A percentile compares a stretch with the other conserved stretches of the same genome.
Conservation (phyloP, 73 alveolate genomes). For the Diophrys sp. region DNA sequence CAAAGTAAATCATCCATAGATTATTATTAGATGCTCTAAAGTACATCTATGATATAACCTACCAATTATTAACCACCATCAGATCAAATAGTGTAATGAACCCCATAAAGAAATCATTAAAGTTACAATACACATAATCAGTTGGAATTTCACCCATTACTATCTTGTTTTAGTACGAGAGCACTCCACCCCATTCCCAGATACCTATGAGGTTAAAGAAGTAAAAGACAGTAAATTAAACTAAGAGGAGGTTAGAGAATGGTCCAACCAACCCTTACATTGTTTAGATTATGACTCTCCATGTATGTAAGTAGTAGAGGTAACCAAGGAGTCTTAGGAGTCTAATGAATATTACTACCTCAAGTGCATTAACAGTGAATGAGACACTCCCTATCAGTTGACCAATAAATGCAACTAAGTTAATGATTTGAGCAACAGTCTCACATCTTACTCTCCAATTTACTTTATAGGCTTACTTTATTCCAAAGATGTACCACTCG, state of each 20-base stretch:
- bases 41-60: slow-evolving; percentile 45
- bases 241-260: slow-evolving; percentile 29
- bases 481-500: slow-evolving; percentile 3
- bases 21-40: slow-evolving; percentile 7
- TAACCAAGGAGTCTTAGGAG: slow-evolving; percentile 9
- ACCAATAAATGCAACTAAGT: not conserved
- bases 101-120: slow-evolving; percentile 61
- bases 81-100: slow-evolving; percentile 58
- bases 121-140: slow-evolving; percentile 25
- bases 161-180: not conserved
- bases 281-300: slow-evolving; percentile 29
- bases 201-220: slow-evolving; percentile 54
- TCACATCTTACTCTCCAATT: not conserved
- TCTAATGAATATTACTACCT: slow-evolving; percentile 5
- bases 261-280: slow-evolving; percentile 20
- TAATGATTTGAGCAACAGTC: not conserved
- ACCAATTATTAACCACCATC: slow-evolving; percentile 65
- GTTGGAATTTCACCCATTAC: slow-evolving; percentile 28
- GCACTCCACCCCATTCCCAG: slow-evolving; percentile 51
- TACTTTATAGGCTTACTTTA: not conserved
- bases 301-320: slow-evolving; percentile 11
- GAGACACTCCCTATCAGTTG: not conserved
- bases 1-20: not conserved
- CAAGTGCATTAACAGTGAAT: not conserved
- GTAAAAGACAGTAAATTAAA: slow-evolving; percentile 52